Evolutionary conservation across 2,329 filamentous ascomycete genomes (phyloP).

Genomic region (Ceratocystis smalleyi): DNA sequence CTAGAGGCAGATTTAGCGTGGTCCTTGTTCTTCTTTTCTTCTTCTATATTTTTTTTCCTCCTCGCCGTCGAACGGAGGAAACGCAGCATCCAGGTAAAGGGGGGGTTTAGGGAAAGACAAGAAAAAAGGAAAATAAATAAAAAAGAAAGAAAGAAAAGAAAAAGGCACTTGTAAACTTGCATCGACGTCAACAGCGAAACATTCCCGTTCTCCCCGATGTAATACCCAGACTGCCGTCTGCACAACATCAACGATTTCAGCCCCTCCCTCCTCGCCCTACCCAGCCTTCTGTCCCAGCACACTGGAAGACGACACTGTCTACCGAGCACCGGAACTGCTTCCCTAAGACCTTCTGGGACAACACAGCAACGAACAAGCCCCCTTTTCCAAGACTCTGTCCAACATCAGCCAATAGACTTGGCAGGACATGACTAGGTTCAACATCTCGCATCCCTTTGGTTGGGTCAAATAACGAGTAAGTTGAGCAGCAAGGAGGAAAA

Average conservation of each 20-base stretch:
- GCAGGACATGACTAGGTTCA: neutral
- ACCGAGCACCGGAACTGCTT: conserved; percentile 2
- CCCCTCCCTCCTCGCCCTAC: neutral
- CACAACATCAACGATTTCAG: neutral
- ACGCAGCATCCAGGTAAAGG: neutral
- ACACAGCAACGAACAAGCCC: neutral
- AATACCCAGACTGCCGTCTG: neutral
- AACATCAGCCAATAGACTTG: neutral
- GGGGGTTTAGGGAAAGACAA: neutral
- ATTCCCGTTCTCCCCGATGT: neutral
- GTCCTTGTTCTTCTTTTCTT: neutral
- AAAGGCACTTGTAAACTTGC: neutral
- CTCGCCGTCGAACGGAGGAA: neutral
- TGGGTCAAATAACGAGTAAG: neutral
- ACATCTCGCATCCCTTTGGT: neutral
- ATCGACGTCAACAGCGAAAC: neutral
- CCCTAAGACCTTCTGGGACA: neutral
- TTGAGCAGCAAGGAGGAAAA: neutral
- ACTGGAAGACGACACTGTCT: neutral
- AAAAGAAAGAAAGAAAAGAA: neutral
- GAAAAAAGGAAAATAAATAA: neutral
- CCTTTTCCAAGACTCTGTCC: neutral
- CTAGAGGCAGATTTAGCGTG: neutral
- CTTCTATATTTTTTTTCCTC: neutral
- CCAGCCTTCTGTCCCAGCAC: neutral